Evolutionary conservation across 164 flowering plant species (phyloP).

Genomic region (Amborella trichopoda): DNA sequence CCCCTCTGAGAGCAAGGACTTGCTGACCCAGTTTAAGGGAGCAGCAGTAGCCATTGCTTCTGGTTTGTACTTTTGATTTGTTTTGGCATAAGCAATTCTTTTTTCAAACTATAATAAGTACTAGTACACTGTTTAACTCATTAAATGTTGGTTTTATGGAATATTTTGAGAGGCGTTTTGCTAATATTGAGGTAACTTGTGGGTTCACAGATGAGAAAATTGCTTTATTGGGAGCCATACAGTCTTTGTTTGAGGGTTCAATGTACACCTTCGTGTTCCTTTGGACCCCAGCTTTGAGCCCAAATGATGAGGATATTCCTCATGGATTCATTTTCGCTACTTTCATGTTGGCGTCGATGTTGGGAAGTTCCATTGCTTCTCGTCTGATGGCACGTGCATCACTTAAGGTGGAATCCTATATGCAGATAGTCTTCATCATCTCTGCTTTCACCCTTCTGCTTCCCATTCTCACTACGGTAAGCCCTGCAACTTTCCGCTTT

Average conservation of each 20-base stretch:
- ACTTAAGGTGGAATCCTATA: conserved; percentile 78
- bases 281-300: conserved; percentile 98
- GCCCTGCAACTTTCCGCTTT: conserved; percentile 8
- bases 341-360: conserved; percentile 94
- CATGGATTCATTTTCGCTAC: conserved; percentile 97
- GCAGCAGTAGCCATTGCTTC: conserved; percentile 96
- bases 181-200: too few relatives aligned
- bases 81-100: neutral
- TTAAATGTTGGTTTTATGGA: too few relatives aligned
- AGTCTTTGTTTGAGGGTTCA: conserved; percentile 97
- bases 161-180: too few relatives aligned
- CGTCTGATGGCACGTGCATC: conserved; percentile 62
- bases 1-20: conserved; percentile 84
- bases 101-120: neutral
- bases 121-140: too few relatives aligned
- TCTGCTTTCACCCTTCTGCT: conserved; percentile 65
- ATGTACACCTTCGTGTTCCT: conserved; percentile 98
- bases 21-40: conserved; percentile 80
- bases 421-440: conserved; percentile 80
- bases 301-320: conserved; percentile 90
- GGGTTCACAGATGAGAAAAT: conserved; percentile 97
- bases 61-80: conserved; percentile 27
- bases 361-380: conserved; percentile 94
- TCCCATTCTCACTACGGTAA: conserved; percentile 62
- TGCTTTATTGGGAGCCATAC: conserved; percentile 90